Evolutionary conservation across 495 filamentous ascomycete species (phyloP), one percentile per base, ranked within the genome.

Genomic region (Cercophora sp.): DNA sequence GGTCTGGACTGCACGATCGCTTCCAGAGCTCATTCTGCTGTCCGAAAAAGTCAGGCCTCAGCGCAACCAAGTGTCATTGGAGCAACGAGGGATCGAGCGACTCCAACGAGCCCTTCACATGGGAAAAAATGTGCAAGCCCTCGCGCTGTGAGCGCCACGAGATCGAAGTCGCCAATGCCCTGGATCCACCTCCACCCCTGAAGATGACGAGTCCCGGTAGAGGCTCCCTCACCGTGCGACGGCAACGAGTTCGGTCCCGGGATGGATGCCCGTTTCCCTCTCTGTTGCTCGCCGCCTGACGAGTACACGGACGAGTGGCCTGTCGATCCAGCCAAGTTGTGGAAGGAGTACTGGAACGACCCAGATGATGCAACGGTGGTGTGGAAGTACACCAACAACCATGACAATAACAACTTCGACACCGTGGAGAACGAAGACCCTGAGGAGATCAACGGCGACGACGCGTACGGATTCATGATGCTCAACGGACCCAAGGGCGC

Each of bases 391-490:
- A 41, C 46, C 20, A 57, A 63, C 50, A 63, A 62, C 45, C 47
- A 55, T 43, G 41, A 24, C 6, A 32, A 32, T 13, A 32, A 32
- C 29, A 13, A 32, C 29, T 13, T 8, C 20, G 65, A 69, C 26
- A 37, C 26, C n/a, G 22, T 24, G 20, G 58, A 35, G 13, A 23
- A 44, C 20, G 41, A 52, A 31, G 31, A n/a, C n/a, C n/a, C n/a
- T n/a, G n/a, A n/a, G n/a, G n/a, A n/a, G n/a, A n/a, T n/a, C n/a
- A n/a, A n/a, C 55, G 31, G 55, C 41, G 16, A 55, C 49, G 47
- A 50, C 49, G 41, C 66, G 8, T 70, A 70, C 43, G 65, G 67
- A 5, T 70, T 70, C 42, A 55, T 70, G 5, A 70, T 70, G 63
- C 55, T 70, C 8, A 63, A 70, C 40, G 67, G 67, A 5, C 63